Evolutionary conservation across 2,329 filamentous ascomycete genomes (phyloP).

Genomic region (Fusarium sp.): DNA sequence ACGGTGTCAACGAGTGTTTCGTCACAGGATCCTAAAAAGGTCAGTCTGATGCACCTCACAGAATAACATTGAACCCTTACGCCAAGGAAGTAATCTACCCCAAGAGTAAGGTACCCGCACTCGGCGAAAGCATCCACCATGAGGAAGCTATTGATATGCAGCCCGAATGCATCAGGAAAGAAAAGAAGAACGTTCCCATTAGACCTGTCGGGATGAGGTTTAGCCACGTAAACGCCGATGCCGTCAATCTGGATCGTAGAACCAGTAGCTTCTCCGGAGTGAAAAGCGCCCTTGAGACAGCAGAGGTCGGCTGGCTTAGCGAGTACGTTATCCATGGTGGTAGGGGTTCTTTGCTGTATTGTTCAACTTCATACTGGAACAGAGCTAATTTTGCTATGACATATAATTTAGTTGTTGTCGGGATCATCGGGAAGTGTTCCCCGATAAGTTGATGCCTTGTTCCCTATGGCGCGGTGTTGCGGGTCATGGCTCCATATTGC

Average conservation of each 20-base stretch:
- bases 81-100: background rate
- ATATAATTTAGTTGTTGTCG: background rate
- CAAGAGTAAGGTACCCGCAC: background rate
- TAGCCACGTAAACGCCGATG: background rate
- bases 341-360: background rate
- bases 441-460: background rate
- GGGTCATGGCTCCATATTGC: too few species aligned
- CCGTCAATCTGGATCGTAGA: background rate
- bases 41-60: accelerated
- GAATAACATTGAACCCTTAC: background rate
- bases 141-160: background rate
- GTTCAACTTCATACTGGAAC: accelerated
- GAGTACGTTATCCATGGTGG: background rate
- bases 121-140: background rate
- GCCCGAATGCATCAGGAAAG: background rate
- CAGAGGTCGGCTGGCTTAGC: background rate
- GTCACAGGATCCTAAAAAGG: background rate
- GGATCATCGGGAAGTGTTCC: background rate
- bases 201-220: background rate
- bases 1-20: background rate
- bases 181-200: background rate
- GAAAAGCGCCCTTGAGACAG: background rate
- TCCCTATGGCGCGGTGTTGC: too few species aligned
- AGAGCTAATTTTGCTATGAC: accelerated
- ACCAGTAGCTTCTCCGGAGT: background rate